Evolutionary conservation across 2,329 filamentous ascomycete genomes (phyloP).

Genomic region (Capronia americana): DNA sequence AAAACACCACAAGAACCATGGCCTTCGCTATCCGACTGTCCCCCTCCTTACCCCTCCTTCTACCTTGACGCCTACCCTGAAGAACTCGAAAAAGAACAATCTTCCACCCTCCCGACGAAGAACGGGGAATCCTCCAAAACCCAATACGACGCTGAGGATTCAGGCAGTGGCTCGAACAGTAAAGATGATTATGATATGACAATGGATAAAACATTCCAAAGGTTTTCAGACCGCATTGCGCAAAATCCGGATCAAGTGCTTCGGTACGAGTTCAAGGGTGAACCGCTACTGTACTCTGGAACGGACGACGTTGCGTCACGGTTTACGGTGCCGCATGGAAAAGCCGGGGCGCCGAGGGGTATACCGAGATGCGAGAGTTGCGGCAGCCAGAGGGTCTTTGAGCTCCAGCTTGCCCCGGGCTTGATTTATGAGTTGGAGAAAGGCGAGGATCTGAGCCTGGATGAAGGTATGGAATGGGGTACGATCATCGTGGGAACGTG

Average conservation of each 20-base stretch:
- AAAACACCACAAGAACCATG: conserved; percentile 66
- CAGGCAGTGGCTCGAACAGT: conserved; percentile 43
- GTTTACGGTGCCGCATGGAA: conserved; percentile 50
- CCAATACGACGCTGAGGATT: conserved; percentile 44
- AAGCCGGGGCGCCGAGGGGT: conserved; percentile 41
- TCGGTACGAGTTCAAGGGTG: conserved; percentile 76
- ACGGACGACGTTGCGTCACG: conserved; percentile 74
- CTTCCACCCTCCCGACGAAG: conserved; percentile 43
- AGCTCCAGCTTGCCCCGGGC: conserved; percentile 90
- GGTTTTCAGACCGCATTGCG: conserved; percentile 76
- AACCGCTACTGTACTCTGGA: conserved; percentile 80
- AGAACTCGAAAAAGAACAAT: conserved; percentile 66
- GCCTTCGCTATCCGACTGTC: conserved; percentile 71
- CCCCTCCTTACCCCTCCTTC: conserved; percentile 74
- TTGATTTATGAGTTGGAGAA: conserved; percentile 87
- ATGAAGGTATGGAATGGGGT: conserved; percentile 96
- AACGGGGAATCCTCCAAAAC: conserved; percentile 48
- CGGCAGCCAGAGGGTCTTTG: conserved; percentile 77
- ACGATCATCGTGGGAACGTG: conserved; percentile 89
- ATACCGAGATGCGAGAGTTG: conserved; percentile 82
- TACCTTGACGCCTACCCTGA: conserved; percentile 94
- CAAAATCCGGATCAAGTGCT: conserved; percentile 85
- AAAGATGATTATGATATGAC: conserved; percentile 67
- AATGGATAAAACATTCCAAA: conserved; percentile 78
- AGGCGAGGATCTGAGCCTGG: conserved; percentile 63